These are phyloP conservation scores for Pseudoturritis turrita DNA, from an alignment of 345 rosid species.

Conservation along the genomic window DNA sequence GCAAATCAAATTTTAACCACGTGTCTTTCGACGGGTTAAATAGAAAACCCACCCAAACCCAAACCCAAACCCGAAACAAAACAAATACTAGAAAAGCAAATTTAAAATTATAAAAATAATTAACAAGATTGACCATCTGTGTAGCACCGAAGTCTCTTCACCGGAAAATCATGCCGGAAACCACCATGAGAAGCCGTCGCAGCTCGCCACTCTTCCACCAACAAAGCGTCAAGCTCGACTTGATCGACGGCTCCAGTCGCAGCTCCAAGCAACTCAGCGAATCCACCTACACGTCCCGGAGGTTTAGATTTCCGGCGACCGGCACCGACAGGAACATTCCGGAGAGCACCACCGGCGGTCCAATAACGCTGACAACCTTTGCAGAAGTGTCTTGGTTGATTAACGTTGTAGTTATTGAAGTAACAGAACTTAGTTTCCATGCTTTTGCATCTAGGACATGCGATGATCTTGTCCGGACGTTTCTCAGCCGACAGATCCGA, in stretches of 20 bases:
- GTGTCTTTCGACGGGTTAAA: conserved; percentile 22
- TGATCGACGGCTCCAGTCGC: conserved; percentile 42
- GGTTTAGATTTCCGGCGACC: conserved; percentile 90
- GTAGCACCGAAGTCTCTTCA: conserved; percentile 52
- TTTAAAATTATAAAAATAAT: background rate
- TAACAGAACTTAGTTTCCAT: conserved; percentile 97
- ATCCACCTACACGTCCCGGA: conserved; percentile 43
- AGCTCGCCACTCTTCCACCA: conserved; percentile 58
- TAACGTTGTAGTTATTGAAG: conserved; percentile 95
- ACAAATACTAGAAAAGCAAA: background rate
- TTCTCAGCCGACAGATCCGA: conserved; percentile 44
- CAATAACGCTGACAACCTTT: conserved; percentile 98
- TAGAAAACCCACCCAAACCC: conserved; percentile 14
- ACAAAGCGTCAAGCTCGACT: conserved; percentile 48
- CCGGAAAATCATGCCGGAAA: conserved; percentile 56
- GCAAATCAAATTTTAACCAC: conserved; percentile 25
- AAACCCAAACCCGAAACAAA: background rate
- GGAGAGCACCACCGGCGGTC: conserved; percentile 96
- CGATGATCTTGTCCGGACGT: conserved; percentile 79
- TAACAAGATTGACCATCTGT: conserved; percentile 53
- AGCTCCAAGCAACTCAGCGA: conserved; percentile 25
- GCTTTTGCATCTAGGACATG: conserved; percentile 95
- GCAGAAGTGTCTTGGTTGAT: conserved; percentile 96
- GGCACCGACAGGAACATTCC: conserved; percentile 91
- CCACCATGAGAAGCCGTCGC: conserved; percentile 40